Conservation (phyloP, 768 basidiomycete genomes). For the Boletus vinaceobasis region DNA sequence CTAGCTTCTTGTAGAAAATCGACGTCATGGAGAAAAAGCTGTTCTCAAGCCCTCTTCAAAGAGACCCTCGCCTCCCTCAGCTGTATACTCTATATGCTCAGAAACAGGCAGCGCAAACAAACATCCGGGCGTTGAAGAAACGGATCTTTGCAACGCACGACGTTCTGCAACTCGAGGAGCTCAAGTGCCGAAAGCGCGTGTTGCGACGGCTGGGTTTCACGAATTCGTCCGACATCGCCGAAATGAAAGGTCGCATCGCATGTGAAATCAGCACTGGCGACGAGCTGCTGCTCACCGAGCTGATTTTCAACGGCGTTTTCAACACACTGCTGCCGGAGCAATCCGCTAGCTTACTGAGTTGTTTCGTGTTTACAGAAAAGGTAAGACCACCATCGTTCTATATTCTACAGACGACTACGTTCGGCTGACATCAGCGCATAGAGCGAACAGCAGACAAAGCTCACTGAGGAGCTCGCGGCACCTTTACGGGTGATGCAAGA, state of each 20-base stretch:
- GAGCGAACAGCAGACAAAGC: constrained; percentile 82
- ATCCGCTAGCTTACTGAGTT: constrained; percentile 89
- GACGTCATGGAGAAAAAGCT: constrained; percentile 84
- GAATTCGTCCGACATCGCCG: constrained; percentile 84
- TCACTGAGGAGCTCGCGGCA: constrained; percentile 91
- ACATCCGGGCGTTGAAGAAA: constrained; percentile 76
- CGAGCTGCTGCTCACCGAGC: constrained; percentile 91
- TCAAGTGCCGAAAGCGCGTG: constrained; percentile 93
- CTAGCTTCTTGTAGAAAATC: constrained; percentile 65
- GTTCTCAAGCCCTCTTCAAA: constrained; percentile 73
- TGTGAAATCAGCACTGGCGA: constrained; percentile 99
- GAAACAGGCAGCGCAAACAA: constrained; percentile 68
- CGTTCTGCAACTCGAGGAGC: constrained; percentile 92
- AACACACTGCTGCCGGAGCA: constrained; percentile 88
- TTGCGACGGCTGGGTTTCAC: constrained; percentile 91
- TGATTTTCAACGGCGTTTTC: constrained; percentile 97
- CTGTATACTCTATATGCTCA: constrained; percentile 76
- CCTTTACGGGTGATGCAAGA: constrained; percentile 96
- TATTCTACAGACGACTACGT: neutral
- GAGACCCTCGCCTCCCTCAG: constrained; percentile 71
- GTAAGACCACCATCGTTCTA: constrained; percentile 36
- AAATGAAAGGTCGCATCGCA: constrained; percentile 96
- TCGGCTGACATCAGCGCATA: constrained; percentile 27
- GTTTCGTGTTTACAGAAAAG: constrained; percentile 98
- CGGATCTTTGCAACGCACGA: constrained; percentile 89